Evolutionary conservation across 1,139 yeast genomes (phyloP), one percentile per base, ranked within the genome.

Genomic region (Protomyces lactucae-debilis): DNA sequence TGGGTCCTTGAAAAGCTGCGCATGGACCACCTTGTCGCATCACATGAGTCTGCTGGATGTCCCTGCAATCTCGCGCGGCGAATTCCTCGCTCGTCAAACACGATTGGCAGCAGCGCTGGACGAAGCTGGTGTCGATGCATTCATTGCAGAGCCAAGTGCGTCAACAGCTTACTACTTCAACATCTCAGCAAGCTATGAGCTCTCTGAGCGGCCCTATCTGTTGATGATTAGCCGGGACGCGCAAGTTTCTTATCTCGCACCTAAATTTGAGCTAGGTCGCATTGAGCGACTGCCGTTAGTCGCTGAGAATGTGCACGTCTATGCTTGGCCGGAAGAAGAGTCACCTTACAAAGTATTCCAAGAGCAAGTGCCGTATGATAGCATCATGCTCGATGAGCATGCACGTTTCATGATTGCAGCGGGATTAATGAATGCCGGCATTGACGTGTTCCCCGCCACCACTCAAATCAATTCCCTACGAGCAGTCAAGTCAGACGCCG

Each of bases 161-260:
- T 48, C 65, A 23, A 52, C 61, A 5, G 52, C 54, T 2, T 63
- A 63, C 25, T 63, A 52, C 23, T 37, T 56, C 52, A 63, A 63
- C 52, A 40, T 63, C 23, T 52, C 65, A 5, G 16, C 52, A 10
- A 16, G 25, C 32, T 57, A 46, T 25, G 63, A 48, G 12, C 54
- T 59, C 5, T 63, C 65, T 10, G 65, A 63, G 46, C 57, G 65
- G 8, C 65, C 65, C 3, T 63, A 57, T 37, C 18, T 63, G 16
- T 23, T 53, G 14, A 18, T 45, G 16, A 36, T 57, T 23, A 40
- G 43, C 16, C n/a, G 46, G 1, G 55, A 57, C 12, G 64, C 52
- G 5, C 25, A 36, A 12, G 40, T 57, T 5, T 39, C 52, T 14
- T 63, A 37, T 39, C 45, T 63, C 25, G 61, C 57, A 9, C 65